These are phyloP conservation scores for Brettanomyces sp. DNA, from an alignment of 805 yeast genomes.

Conservation along the genomic window DNA sequence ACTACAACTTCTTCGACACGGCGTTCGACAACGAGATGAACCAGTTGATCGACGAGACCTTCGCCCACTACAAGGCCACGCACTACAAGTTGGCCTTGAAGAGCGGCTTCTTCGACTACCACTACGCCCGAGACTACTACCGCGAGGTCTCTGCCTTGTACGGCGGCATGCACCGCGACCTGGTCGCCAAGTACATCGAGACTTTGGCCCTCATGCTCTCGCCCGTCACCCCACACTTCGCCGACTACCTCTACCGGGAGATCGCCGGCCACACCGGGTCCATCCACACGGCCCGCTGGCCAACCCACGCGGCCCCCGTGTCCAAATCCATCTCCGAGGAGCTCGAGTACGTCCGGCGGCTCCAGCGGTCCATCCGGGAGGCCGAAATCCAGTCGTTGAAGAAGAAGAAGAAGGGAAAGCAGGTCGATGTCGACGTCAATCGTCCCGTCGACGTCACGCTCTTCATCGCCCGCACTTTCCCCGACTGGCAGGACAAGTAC, in stretches of 20 bases:
- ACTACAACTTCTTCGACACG: conserved; percentile 62
- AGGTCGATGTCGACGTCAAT: conserved; percentile 62
- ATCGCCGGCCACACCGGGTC: conserved; percentile 56
- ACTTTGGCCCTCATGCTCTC: conserved; percentile 75
- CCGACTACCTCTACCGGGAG: conserved; percentile 84
- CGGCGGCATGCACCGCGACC: conserved; percentile 72
- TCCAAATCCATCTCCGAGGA: conserved; percentile 56
- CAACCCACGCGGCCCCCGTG: conserved; percentile 60
- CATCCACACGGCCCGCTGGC: conserved; percentile 70
- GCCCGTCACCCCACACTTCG: conserved; percentile 94
- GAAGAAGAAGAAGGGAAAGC: conserved; percentile 78
- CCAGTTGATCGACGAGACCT: conserved; percentile 62
- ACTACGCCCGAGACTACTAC: conserved; percentile 91
- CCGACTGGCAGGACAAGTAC: conserved; percentile 56
- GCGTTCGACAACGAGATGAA: conserved; percentile 96
- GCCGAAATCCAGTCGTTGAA: conserved; percentile 80
- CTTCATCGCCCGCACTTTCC: conserved; percentile 70
- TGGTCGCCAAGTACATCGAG: conserved; percentile 76
- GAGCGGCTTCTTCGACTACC: conserved; percentile 87
- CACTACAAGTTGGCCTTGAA: conserved; percentile 85
- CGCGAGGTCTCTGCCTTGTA: conserved; percentile 58
- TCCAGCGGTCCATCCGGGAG: conserved; percentile 83
- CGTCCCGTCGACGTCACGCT: conserved; percentile 68
- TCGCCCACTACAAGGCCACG: conserved; percentile 60
- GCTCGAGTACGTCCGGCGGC: conserved; percentile 66